These are phyloP conservation scores for Talinum fruticosum DNA, from an alignment of 148 eudicot genomes.

Conservation along the genomic window DNA sequence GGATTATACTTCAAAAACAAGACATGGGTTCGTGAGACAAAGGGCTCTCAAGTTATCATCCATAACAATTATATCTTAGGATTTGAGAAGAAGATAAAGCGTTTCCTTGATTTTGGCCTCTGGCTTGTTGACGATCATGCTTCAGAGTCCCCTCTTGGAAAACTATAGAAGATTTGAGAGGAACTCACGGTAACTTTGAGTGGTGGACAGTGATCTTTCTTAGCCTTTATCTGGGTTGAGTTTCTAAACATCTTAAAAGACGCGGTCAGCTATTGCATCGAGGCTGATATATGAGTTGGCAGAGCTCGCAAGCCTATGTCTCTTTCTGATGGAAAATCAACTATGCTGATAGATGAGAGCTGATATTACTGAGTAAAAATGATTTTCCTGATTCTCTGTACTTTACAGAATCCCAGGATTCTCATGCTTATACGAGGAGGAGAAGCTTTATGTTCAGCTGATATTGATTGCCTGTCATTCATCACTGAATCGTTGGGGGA, in stretches of 20 bases:
- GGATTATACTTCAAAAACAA: constrained; percentile 94
- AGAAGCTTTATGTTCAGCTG: not conserved
- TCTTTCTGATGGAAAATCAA: not conserved
- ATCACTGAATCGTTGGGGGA: not conserved
- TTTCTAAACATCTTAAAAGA: not conserved
- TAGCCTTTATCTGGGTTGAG: not conserved
- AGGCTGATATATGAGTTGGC: not conserved
- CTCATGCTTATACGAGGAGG: not conserved
- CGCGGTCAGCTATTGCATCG: not conserved
- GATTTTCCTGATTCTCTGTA: not conserved
- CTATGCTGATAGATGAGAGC: not conserved
- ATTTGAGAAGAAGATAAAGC: constrained; percentile 90
- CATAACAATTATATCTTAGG: constrained; percentile 89
- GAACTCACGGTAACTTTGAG: not conserved
- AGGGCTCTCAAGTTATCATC: constrained; percentile 76
- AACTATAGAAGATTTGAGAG: constrained; percentile 27
- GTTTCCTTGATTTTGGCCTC: constrained; percentile 75
- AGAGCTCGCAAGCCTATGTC: not conserved
- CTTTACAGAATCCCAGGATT: not conserved
- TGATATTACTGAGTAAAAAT: too few relatives aligned
- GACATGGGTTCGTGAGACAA: constrained; percentile 91
- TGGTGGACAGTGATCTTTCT: not conserved
- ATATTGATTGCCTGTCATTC: not conserved
- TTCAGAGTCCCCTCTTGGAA: constrained; percentile 83
- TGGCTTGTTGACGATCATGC: constrained; percentile 87